Conservation (phyloP, 345 rosid species). For the Citrus maxima region DNA sequence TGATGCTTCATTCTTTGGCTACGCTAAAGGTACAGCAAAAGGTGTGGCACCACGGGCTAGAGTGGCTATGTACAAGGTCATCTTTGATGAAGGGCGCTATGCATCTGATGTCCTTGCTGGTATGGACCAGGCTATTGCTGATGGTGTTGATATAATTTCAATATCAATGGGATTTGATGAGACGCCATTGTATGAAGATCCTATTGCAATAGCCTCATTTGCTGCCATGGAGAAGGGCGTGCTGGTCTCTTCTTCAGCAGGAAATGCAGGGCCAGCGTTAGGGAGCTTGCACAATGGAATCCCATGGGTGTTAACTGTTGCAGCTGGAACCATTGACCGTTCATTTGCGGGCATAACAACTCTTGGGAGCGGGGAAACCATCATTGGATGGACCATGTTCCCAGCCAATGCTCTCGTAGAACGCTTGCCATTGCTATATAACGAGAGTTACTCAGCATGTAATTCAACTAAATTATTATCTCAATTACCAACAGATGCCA, state of each 20-base stretch:
- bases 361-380: constrained; percentile 34
- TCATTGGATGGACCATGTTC: constrained; percentile 33
- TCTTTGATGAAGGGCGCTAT: constrained; percentile 26
- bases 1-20: constrained; percentile 25
- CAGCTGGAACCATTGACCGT: constrained; percentile 34
- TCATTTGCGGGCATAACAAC: constrained; percentile 28
- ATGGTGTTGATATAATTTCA: constrained; percentile 34
- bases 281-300: constrained; percentile 44
- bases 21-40: constrained; percentile 27
- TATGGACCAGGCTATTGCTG: constrained; percentile 31
- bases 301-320: constrained; percentile 47
- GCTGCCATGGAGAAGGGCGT: constrained; percentile 21
- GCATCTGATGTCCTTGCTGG: constrained; percentile 33
- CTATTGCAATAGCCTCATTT: constrained; percentile 24
- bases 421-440: constrained; percentile 27
- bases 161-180: constrained; percentile 27
- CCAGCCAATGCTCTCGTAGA: constrained; percentile 30
- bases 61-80: constrained; percentile 36
- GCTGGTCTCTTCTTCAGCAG: constrained; percentile 21
- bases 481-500: not conserved
- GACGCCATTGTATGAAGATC: constrained; percentile 25
- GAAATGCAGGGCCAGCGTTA: constrained; percentile 20
- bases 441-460: constrained; percentile 23
- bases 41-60: constrained; percentile 33
- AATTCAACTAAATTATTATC: constrained; percentile 23